These are phyloP conservation scores for Aurantiochytrium sp. DNA, from an alignment of 108 stramenopile species.

Conservation along the genomic window DNA sequence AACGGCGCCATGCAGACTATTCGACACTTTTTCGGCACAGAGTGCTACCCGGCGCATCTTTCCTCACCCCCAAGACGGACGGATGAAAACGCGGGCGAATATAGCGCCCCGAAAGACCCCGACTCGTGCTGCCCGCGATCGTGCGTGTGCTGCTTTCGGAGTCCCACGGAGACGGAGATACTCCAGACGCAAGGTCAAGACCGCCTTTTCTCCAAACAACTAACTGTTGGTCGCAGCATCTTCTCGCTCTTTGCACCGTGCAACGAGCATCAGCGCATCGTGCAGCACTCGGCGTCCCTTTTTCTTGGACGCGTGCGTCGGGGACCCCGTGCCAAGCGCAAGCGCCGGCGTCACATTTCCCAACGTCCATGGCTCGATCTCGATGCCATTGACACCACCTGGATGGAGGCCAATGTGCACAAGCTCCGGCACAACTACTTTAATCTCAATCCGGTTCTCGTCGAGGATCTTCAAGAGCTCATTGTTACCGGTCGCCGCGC, in stretches of 20 bases:
- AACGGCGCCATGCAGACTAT: constrained; percentile 28
- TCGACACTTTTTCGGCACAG: not conserved
- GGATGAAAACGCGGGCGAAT: not conserved
- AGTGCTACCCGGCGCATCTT: not conserved
- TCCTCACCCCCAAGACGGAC: not conserved
- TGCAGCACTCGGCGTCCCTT: not conserved
- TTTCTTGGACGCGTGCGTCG: not conserved
- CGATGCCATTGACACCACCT: constrained; percentile 51
- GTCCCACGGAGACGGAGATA: not conserved
- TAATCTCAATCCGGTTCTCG: constrained; percentile 38
- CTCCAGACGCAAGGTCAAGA: not conserved
- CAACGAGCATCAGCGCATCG: not conserved
- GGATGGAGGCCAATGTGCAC: constrained; percentile 43
- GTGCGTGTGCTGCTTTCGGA: not conserved
- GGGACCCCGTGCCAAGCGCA: not conserved
- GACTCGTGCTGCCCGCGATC: not conserved
- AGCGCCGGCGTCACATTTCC: not conserved
- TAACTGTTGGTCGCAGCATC: not conserved
- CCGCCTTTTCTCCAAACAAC: not conserved
- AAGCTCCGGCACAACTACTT: constrained; percentile 36
- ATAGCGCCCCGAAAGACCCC: not conserved
- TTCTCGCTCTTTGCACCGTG: not conserved
- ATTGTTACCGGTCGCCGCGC: constrained; percentile 41
- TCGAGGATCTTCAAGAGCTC: constrained; percentile 43
- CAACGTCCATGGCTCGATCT: constrained; percentile 29